Base-by-base conservation (phyloP, 1,284 basidiomycete species). In the Laetiporus sulphureus region DNA sequence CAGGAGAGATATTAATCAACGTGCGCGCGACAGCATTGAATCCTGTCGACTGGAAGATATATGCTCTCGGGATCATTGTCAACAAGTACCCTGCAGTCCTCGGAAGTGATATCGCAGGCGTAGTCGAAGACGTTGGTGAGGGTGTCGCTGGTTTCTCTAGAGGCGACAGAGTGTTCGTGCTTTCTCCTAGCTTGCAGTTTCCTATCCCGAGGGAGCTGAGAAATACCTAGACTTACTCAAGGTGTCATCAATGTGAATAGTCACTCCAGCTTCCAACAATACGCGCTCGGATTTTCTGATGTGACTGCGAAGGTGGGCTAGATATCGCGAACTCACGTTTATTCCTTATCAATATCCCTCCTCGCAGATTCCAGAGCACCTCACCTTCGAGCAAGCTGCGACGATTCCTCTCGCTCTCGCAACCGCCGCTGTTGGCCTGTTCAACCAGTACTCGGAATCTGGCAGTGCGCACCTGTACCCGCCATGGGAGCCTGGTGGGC, bases 31-130 rank as follows among this genome's bases (percentile, higher is more conserved):
- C 62, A 7, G 67, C 62, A 2, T 59, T 77, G 10, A 75, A 75
- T 49, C 73, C 73, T 4, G 48, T 70, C n/a, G 74, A 75, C 52
- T 73, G 63, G 54, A 72, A 71, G 49, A 37, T 67, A 11, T 62
- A 62, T 24, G 58, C 50, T 27, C 52, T 48, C 30, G 53, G 50
- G 5, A 11, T 49, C 18, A 30, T 57, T 27, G 16, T 57, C 13
- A 40, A 54, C 1, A 47, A 49, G 3, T 63, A 48, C 39, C 68
- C 52, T 13, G 42, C 32, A 16, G 44, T 51, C 20, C 32, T 42
- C 1, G 54, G 52, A 3, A n/a, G 11, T 5, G 55, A 55, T 24
- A 45, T 27, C 7, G 50, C 52, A 1, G 55, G 53, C 8, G 29
- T 42, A 7, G 50, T 57, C 1, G 54, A 48, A 16, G 50, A 46